Evolutionary conservation across 371 early-diverging fungal genomes (phyloP), one percentile per base, ranked within the genome.

Genomic region (Rhizopus arrhizus): DNA sequence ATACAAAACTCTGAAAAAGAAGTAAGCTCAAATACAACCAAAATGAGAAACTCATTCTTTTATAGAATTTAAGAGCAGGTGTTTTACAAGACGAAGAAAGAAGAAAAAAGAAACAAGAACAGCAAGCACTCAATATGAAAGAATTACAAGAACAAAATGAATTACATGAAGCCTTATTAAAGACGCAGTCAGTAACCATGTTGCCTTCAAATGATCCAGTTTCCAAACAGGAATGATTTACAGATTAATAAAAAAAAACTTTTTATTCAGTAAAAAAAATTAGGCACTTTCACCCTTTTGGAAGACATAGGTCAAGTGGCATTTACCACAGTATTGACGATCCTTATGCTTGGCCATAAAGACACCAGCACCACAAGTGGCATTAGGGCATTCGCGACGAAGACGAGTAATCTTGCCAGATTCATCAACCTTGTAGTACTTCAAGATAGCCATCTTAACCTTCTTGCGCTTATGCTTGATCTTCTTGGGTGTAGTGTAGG

Each of bases 401-500:
- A 96, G 94, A 82, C 98, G 95, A 65, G 93, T 94, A 70, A 98
- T 90, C 88, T 96, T 95, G 69, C 94, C 93, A 73, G 89, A 85
- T 70, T 90, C 92, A 68, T 95, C 96, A 66, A 96, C 95, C 91
- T 95, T 90, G 91, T 96, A 95, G 91, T 88, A 91, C 88, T 96
- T 92, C 81, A 96, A 89, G 70, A 97, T 89, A 51, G 96, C 91
- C 79, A 96, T 81, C 87, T 95, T 96, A 78, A 95, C 95, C 91
- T 96, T 96, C 87, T 91, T 94, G 79, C 90, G 85, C 93, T 95
- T 95, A 89, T 97, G 96, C 85, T 94, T 91, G 80, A 94, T 93
- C 91, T 96, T 96, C 93, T 97, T 96, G 83, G 97, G 97, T 70
- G 97, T 97, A 73, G 96, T 97, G 90, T 97, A 96, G 66, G 87